Conservation (phyloP, 2,329 filamentous ascomycete species). For the Penicillium sp. region DNA sequence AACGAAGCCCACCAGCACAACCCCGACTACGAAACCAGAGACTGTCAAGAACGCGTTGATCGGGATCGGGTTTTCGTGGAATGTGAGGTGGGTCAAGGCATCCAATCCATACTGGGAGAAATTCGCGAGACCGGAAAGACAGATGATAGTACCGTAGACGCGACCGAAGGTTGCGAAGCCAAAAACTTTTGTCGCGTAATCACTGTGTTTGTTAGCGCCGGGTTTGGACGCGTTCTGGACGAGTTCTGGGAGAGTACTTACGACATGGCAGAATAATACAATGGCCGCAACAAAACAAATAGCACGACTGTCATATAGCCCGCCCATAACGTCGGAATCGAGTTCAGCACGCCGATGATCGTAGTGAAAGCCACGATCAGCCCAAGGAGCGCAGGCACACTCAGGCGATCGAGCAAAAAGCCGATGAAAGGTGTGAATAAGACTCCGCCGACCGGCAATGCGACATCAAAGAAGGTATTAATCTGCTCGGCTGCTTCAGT, state of each 20-base stretch:
- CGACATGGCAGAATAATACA: conserved; percentile 89
- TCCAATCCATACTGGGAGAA: conserved; percentile 81
- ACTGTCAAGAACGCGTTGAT: conserved; percentile 70
- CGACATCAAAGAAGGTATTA: conserved; percentile 82
- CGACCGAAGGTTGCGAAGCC: conserved; percentile 89
- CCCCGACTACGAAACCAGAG: conserved; percentile 64
- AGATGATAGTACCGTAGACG: conserved; percentile 88
- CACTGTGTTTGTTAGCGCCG: conserved; percentile 42
- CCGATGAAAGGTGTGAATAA: conserved; percentile 84
- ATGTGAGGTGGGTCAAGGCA: conserved; percentile 70
- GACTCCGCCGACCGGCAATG: conserved; percentile 78
- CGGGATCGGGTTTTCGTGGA: conserved; percentile 71
- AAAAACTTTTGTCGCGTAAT: conserved; percentile 89
- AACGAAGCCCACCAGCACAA: conserved; percentile 67
- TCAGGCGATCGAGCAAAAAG: conserved; percentile 72
- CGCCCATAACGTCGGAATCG: conserved; percentile 65
- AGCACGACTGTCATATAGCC: conserved; percentile 73
- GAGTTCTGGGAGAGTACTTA: conserved; percentile 32
- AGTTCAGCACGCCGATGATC: conserved; percentile 71
- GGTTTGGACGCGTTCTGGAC: neutral
- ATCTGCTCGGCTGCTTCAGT: conserved; percentile 63
- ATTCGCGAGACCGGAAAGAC: conserved; percentile 77
- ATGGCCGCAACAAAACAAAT: conserved; percentile 83
- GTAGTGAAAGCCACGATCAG: conserved; percentile 72
- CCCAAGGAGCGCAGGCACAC: conserved; percentile 68